phyloP scores from a whole-genome alignment of 176 grass and related monocot genomes.

The Oryza australiensis region DNA sequence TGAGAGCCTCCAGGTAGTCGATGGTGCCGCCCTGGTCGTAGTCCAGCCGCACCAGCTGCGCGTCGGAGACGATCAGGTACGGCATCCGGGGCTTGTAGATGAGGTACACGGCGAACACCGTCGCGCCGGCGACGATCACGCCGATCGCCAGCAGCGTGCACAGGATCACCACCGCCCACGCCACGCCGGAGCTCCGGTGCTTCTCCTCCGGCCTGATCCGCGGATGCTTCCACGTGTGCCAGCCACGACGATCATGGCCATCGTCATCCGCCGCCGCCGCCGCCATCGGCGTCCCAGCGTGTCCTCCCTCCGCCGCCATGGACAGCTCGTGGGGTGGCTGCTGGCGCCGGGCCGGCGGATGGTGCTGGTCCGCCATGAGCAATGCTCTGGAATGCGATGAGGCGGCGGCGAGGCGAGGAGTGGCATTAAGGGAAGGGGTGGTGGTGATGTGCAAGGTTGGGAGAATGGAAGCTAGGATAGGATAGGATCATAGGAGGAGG shows the following conservation, averaged over 20 bases:
- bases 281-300: background rate
- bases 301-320: background rate
- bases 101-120: constrained; percentile 73
- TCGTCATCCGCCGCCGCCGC: background rate
- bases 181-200: background rate
- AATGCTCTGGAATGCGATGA: background rate
- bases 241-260: fast-evolving
- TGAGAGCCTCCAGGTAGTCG: constrained; percentile 26
- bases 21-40: constrained; percentile 57
- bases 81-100: constrained; percentile 77
- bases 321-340: too few relatives aligned
- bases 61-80: constrained; percentile 55
- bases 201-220: background rate
- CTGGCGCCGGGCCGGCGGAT: too few relatives aligned
- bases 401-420: background rate
- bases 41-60: constrained; percentile 41
- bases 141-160: constrained; percentile 51
- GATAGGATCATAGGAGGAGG: background rate
- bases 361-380: background rate
- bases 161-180: constrained; percentile 51
- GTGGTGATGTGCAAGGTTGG: background rate
- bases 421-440: constrained; percentile 11
- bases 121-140: constrained; percentile 60
- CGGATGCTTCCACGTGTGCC: background rate
- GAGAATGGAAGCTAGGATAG: background rate